These are phyloP conservation scores for Wallacemonas sp. DNA, from an alignment of 208 protist species.

Conservation along the genomic window DNA sequence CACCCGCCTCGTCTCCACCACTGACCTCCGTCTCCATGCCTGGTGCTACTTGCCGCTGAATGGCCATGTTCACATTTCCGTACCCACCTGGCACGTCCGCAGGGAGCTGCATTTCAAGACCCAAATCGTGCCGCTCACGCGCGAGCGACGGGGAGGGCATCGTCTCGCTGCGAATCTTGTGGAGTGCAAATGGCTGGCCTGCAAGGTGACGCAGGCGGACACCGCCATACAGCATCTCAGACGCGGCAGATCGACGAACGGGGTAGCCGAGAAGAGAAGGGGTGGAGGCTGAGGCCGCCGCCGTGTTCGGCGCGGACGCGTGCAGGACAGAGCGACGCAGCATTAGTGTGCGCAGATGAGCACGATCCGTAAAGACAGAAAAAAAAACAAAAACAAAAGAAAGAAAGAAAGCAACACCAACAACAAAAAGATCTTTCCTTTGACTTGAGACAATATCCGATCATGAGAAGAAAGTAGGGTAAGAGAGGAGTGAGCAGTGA, in stretches of 20 bases:
- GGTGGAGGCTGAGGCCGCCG: background rate
- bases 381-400: constrained; percentile 19
- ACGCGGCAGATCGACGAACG: constrained; percentile 56
- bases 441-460: no score
- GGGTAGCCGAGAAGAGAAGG: constrained; percentile 77
- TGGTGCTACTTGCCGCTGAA: constrained; percentile 34
- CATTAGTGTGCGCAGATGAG: constrained; percentile 6
- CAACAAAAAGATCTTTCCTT: background rate
- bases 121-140: constrained; percentile 54
- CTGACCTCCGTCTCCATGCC: constrained; percentile 1
- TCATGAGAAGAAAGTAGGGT: no score
- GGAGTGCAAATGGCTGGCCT: constrained; percentile 43
- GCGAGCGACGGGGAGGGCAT: constrained; percentile 55
- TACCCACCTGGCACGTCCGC: constrained; percentile 17
- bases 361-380: background rate
- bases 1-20: background rate
- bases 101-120: constrained; percentile 68
- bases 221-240: constrained; percentile 82
- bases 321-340: constrained; percentile 5
- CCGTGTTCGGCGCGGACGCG: constrained; percentile 3
- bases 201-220: constrained; percentile 65
- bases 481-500: background rate
- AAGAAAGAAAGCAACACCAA: constrained; percentile 12
- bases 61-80: constrained; percentile 19
- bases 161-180: constrained; percentile 53